Base-by-base conservation (phyloP, 2,329 filamentous ascomycete genomes). In the Fusarium dlaminii region DNA sequence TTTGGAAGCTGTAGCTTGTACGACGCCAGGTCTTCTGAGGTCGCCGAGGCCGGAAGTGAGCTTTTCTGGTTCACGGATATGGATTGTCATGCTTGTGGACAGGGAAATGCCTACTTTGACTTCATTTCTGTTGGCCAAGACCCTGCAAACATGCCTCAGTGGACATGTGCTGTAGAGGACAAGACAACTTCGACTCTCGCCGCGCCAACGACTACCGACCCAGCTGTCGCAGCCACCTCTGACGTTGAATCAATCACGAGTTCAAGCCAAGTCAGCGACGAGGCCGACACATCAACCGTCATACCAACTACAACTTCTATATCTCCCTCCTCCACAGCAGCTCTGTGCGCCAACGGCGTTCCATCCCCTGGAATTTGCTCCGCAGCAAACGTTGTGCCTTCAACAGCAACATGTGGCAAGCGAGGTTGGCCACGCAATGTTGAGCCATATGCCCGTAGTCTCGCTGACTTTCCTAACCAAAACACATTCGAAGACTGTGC, bases 31-130 rank as follows among this genome's bases (percentile, higher is more conserved):
- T 61, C 74, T 1, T 72, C 74, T 14, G 62, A 76, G 36, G 60
- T 75, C 15, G 74, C 70, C 9, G 54, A 66, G 5, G 39, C 56
- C 8, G 46, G 68, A 1, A n/a, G 36, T 22, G 59, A 69, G 8
- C 20, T 59, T 46, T 61, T 32, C 20, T 51, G 36, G 42, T 76
- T 76, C 17, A 66, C 52, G 7, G 74, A 76, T 17, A 76, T 76
- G 64, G 73, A 64, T 30, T 76, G 74, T 8, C 70, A 70, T 46
- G n/a, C 60, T 13, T 76, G 74, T n/a, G 66, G 71, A 24, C 52
- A 68, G 6, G 52, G 61, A 15, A 67, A 73, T 32, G 62, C 74
- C 8, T 68, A 75, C 56, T 76, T 76, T 29, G 63, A 75, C n/a
- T 76, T 76, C 8, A 46, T 76, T 4, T n/a, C 74, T 49, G 51